Evolutionary conservation across 2,329 filamentous ascomycete genomes (phyloP).

Genomic region (Aspergillus sp.): DNA sequence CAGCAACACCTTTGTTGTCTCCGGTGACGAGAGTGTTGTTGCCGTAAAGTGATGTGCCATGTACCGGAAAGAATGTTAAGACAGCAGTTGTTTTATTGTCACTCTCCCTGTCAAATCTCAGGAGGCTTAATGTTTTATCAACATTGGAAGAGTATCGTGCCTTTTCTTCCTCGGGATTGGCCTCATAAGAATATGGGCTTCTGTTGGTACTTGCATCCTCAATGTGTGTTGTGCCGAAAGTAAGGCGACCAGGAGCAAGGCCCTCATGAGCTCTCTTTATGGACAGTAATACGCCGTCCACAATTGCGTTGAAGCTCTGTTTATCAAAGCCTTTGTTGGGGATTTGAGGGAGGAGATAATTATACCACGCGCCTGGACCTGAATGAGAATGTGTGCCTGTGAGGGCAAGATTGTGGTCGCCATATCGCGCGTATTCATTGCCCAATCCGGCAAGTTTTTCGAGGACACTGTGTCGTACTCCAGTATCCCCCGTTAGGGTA

Average conservation of each 20-base stretch:
- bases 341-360: slow-evolving; percentile 90
- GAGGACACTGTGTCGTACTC: slow-evolving; percentile 81
- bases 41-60: slow-evolving; percentile 85
- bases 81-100: slow-evolving; percentile 77
- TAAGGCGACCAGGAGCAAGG: slow-evolving; percentile 68
- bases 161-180: slow-evolving; percentile 77
- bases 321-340: slow-evolving; percentile 82
- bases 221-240: slow-evolving; percentile 68
- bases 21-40: slow-evolving; percentile 90
- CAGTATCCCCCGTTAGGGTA: slow-evolving; percentile 83
- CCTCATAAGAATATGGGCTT: slow-evolving; percentile 82
- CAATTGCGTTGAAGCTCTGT: slow-evolving; percentile 85
- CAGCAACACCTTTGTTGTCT: slow-evolving; percentile 96
- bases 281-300: slow-evolving; percentile 79
- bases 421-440: slow-evolving; percentile 70
- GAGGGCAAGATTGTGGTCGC: slow-evolving; percentile 77
- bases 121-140: slow-evolving; percentile 76
- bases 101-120: slow-evolving; percentile 72
- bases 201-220: slow-evolving; percentile 82
- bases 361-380: slow-evolving; percentile 88
- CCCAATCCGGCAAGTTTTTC: slow-evolving; percentile 70
- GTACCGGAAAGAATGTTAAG: slow-evolving; percentile 87
- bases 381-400: slow-evolving; percentile 93
- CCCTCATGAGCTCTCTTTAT: slow-evolving; percentile 77
- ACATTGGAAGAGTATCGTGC: slow-evolving; percentile 63